phyloP scores from a whole-genome alignment of 345 rosid species.

The Eucalyptus pauciflora region DNA sequence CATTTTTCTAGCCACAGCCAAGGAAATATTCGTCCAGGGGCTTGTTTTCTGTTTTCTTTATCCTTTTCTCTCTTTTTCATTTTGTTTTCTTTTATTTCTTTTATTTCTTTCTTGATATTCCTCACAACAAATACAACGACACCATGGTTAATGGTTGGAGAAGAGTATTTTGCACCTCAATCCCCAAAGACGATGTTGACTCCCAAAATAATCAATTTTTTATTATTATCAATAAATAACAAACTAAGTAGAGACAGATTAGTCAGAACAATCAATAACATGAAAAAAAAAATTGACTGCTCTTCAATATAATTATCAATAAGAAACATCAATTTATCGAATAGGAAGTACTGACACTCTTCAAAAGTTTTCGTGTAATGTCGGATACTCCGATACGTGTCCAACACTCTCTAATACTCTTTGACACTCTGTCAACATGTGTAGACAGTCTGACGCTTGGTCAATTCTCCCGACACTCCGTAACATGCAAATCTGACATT shows the following conservation, averaged over 20 bases:
- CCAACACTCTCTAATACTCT: too few relatives aligned
- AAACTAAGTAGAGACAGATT: background rate
- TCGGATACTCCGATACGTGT: fast-evolving
- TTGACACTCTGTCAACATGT: too few relatives aligned
- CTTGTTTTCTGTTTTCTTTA: background rate
- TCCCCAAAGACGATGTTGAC: background rate
- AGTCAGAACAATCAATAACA: background rate
- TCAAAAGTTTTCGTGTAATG: fast-evolving
- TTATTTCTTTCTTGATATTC: background rate
- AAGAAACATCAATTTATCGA: background rate
- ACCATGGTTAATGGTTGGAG: background rate
- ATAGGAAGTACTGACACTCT: too few relatives aligned
- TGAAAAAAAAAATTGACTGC: background rate
- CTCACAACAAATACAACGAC: background rate
- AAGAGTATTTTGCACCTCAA: background rate
- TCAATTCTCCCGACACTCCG: too few relatives aligned
- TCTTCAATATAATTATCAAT: background rate
- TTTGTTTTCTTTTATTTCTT: background rate
- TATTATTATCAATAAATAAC: background rate
- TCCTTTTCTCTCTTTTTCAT: background rate
- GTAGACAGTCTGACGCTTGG: fast-evolving
- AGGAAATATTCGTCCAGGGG: background rate
- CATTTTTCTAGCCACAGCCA: background rate
- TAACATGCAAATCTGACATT: too few relatives aligned
- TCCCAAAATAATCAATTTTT: background rate